Percentiles rank a stretch among this genome's conserved stretches.
phyloP scores from a whole-genome alignment of 768 basidiomycete species.

The Mycena vulgaris region DNA sequence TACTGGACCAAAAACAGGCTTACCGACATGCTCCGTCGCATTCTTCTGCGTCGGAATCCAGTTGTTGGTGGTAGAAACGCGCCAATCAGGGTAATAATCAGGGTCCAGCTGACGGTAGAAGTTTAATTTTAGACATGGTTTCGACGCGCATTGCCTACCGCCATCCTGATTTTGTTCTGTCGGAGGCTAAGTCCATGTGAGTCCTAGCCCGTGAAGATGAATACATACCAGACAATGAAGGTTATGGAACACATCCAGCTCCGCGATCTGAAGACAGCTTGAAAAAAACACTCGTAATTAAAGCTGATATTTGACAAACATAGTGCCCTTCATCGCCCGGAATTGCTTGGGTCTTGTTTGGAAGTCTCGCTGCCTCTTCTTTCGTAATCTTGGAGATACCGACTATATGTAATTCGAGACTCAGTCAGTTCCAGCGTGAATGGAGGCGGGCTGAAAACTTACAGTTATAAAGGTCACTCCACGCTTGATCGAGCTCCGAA shows the following conservation, averaged over 20 bases:
- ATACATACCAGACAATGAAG: constrained; percentile 10
- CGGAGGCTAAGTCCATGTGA: not conserved
- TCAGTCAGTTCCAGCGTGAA: too few relatives aligned
- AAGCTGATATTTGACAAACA: not conserved
- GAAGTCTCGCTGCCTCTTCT: constrained; percentile 4
- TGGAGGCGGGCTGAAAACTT: not conserved
- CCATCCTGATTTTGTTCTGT: constrained; percentile 38
- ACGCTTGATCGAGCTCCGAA: constrained; percentile 8
- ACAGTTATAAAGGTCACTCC: constrained; percentile 12
- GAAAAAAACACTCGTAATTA: too few relatives aligned
- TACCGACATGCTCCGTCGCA: not conserved
- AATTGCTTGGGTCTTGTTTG: constrained; percentile 13
- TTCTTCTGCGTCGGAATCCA: not conserved
- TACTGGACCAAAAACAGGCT: too few relatives aligned
- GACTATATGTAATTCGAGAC: not conserved
- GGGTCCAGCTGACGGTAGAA: constrained; percentile 37
- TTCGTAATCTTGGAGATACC: constrained; percentile 14
- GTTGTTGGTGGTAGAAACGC: not conserved
- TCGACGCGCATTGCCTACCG: too few relatives aligned
- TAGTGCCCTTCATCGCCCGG: constrained; percentile 18
- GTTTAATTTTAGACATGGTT: too few relatives aligned
- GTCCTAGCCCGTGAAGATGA: too few relatives aligned
- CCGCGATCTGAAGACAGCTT: constrained; percentile 36
- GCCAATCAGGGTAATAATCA: not conserved
- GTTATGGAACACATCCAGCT: constrained; percentile 11